Percentiles rank a stretch among this genome's conserved stretches.
These are phyloP conservation scores for Pythium pectinolyticum DNA, from an alignment of 352 stramenopile genomes.

Conservation along the genomic window DNA sequence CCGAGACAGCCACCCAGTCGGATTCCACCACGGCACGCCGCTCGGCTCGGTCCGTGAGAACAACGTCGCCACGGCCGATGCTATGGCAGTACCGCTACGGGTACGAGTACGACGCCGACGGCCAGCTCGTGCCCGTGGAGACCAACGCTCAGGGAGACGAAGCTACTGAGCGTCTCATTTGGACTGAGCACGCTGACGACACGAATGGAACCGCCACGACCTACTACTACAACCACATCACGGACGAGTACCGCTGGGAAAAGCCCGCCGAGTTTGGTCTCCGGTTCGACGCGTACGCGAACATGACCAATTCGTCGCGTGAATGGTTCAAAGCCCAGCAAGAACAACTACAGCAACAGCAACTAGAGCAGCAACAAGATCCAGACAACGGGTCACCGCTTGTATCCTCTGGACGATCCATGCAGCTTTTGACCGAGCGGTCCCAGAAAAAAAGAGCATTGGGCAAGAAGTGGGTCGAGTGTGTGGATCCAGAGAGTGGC, in stretches of 20 bases:
- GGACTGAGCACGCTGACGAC: constrained; percentile 60
- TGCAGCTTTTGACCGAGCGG: constrained; percentile 19
- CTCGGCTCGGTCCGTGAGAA: constrained; percentile 32
- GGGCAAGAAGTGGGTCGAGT: constrained; percentile 83
- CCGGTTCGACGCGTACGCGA: constrained; percentile 49
- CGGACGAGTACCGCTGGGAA: constrained; percentile 79
- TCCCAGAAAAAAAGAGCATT: constrained; percentile 36
- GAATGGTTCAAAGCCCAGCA: constrained; percentile 59
- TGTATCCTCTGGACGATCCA: constrained; percentile 1
- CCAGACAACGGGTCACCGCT: neutral
- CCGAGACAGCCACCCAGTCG: constrained; percentile 11
- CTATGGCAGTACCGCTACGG: constrained; percentile 80
- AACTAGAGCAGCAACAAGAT: constrained; percentile 23
- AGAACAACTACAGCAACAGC: constrained; percentile 1
- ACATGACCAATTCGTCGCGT: constrained; percentile 43
- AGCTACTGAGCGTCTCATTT: constrained; percentile 59
- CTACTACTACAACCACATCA: constrained; percentile 77
- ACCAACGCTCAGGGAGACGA: constrained; percentile 13
- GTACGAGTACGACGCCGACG: constrained; percentile 53
- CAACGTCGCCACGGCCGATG: constrained; percentile 35
- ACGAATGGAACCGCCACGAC: constrained; percentile 40
- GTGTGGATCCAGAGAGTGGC: constrained; percentile 70
- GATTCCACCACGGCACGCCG: constrained; percentile 12
- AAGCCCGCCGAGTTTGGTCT: constrained; percentile 62
- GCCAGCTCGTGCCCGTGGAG: constrained; percentile 34